Conservation (phyloP, 306 rosid species). For the Sophora flavescens region DNA sequence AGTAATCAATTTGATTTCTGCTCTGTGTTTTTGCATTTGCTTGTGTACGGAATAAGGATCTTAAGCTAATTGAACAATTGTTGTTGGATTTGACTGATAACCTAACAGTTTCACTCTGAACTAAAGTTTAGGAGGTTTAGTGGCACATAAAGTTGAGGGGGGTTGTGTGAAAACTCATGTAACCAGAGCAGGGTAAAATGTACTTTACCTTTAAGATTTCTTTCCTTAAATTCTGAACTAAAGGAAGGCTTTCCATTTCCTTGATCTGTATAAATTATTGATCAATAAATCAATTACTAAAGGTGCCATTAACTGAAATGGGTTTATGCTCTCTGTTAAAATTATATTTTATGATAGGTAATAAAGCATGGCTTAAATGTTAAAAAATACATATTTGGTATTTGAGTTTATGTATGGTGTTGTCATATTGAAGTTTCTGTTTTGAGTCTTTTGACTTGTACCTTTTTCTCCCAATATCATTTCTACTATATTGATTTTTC, state of each 20-base stretch:
- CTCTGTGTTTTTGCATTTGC: not conserved
- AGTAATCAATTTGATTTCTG: not conserved
- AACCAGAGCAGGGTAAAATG: not conserved
- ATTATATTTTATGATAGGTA: conserved; percentile 8
- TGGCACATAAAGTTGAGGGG: not conserved
- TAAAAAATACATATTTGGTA: not conserved
- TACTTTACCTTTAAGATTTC: not conserved
- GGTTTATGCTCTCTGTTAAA: not conserved
- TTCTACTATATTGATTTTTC: conserved; percentile 1
- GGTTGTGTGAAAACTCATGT: not conserved
- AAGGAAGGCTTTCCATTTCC: not conserved
- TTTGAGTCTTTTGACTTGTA: not conserved
- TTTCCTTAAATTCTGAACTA: not conserved
- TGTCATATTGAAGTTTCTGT: conserved; percentile 6
- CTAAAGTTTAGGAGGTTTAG: not conserved
- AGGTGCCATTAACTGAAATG: not conserved
- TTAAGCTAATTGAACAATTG: not conserved
- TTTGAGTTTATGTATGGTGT: not conserved
- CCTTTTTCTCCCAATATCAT: not conserved
- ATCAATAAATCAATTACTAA: not conserved
- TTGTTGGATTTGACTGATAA: not conserved
- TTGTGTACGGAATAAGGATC: not conserved
- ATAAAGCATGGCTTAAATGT: not conserved
- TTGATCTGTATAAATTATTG: not conserved
- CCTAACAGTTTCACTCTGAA: not conserved